Conservation (phyloP, 208 protist genomes). For the Vickermania spadyakhi region DNA sequence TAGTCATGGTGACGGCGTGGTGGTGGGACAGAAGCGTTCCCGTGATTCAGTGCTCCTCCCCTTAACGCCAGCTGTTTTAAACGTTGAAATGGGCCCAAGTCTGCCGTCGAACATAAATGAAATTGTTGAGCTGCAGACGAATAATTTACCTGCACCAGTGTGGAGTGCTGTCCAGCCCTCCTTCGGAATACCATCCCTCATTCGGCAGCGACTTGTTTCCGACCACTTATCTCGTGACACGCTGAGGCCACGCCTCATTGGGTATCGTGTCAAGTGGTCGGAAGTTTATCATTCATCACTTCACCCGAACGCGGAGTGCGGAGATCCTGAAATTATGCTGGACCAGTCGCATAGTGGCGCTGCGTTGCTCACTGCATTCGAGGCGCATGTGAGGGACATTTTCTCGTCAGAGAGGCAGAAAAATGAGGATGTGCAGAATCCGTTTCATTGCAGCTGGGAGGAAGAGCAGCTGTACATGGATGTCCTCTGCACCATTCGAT, state of each 20-base stretch:
- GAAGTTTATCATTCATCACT: neutral
- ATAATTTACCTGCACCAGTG: too few relatives aligned
- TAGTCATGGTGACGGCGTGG: too few relatives aligned
- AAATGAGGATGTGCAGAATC: slow-evolving; percentile 37
- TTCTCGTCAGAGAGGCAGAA: slow-evolving; percentile 30
- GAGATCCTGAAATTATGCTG: slow-evolving; percentile 14
- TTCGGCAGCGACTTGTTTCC: slow-evolving; percentile 36
- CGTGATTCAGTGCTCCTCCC: neutral
- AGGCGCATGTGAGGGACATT: slow-evolving; percentile 28
- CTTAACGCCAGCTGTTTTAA: neutral
- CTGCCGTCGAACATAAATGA: neutral
- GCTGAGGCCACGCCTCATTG: slow-evolving; percentile 50
- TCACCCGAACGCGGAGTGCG: too few relatives aligned
- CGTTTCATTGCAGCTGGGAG: slow-evolving; percentile 49
- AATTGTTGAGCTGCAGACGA: too few relatives aligned
- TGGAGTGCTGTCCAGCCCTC: slow-evolving; percentile 69
- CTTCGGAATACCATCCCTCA: slow-evolving; percentile 32
- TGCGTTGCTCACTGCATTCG: slow-evolving; percentile 44
- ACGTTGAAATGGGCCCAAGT: neutral
- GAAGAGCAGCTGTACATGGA: slow-evolving; percentile 62
- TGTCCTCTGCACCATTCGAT: slow-evolving; percentile 30
- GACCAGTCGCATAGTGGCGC: slow-evolving; percentile 18
- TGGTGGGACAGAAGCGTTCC: neutral
- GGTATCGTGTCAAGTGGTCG: slow-evolving; percentile 5
- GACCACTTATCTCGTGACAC: slow-evolving; percentile 51